These are phyloP conservation scores for Grigorovia yakushimaensis DNA, from an alignment of 805 yeast species.

Conservation along the genomic window DNA sequence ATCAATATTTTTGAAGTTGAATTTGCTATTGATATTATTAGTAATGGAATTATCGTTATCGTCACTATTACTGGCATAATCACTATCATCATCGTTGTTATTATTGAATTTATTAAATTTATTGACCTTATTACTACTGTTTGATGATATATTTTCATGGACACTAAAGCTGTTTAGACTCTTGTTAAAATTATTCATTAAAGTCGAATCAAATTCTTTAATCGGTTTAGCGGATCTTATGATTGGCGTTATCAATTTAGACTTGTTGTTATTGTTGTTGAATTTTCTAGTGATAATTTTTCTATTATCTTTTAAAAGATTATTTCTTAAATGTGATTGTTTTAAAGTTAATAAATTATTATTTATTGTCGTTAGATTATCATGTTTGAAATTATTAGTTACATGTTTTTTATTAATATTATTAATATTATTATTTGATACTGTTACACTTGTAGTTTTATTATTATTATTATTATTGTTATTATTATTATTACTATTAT, in stretches of 20 bases:
- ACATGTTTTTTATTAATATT: neutral
- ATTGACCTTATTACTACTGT: neutral
- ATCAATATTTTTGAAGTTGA: neutral
- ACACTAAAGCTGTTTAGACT: slow-evolving; percentile 19
- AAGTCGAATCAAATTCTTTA: slow-evolving; percentile 6
- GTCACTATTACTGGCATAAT: neutral
- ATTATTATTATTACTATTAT: neutral
- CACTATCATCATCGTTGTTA: slow-evolving; percentile 11
- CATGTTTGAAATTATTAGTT: neutral
- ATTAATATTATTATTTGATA: slow-evolving; percentile 10
- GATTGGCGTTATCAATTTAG: neutral
- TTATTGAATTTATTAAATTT: no score
- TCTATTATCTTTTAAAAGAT: neutral
- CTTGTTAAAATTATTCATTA: slow-evolving; percentile 19
- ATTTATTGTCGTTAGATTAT: neutral
- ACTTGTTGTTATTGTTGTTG: neutral
- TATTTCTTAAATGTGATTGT: neutral
- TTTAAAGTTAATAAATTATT: neutral
- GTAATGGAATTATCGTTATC: neutral
- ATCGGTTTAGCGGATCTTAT: neutral
- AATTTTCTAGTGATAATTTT: neutral
- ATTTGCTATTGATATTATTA: neutral
- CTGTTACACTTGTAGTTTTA: neutral
- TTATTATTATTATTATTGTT: slow-evolving; percentile 17
- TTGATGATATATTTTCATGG: slow-evolving; percentile 8